These are phyloP conservation scores for Russula compacta DNA, from an alignment of 768 basidiomycete species.

Conservation along the genomic window DNA sequence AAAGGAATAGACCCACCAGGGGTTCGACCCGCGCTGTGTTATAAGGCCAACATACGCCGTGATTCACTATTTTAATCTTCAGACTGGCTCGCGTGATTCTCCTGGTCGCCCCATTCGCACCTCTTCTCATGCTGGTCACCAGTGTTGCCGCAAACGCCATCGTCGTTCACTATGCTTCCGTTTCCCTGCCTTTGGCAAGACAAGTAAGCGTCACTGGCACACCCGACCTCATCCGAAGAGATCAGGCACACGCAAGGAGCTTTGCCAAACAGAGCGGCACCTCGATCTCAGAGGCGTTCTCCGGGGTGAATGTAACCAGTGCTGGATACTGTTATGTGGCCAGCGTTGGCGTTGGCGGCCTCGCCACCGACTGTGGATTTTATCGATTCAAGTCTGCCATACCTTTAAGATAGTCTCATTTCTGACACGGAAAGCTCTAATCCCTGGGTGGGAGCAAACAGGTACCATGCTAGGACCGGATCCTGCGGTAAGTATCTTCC, in stretches of 20 bases:
- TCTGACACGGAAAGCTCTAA: slow-evolving; percentile 66
- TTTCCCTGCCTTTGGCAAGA: slow-evolving; percentile 36
- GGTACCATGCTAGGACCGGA: slow-evolving; percentile 33
- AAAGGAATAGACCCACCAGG: no score
- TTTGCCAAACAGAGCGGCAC: slow-evolving; percentile 25
- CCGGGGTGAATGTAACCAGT: slow-evolving; percentile 34
- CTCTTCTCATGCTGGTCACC: slow-evolving; percentile 20
- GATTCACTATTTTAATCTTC: no score
- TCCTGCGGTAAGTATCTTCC: slow-evolving; percentile 41
- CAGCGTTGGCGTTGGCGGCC: slow-evolving; percentile 41
- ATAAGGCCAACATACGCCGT: no score
- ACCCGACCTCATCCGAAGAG: background rate
- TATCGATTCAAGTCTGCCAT: background rate
- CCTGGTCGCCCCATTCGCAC: slow-evolving; percentile 21
- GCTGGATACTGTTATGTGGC: slow-evolving; percentile 37
- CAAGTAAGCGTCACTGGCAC: slow-evolving; percentile 28
- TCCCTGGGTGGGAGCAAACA: slow-evolving; percentile 56
- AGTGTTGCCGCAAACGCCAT: slow-evolving; percentile 21
- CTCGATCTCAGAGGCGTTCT: slow-evolving; percentile 18
- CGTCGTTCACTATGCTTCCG: slow-evolving; percentile 18
- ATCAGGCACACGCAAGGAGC: slow-evolving; percentile 39
- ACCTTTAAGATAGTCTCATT: slow-evolving; percentile 40
- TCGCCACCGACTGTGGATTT: slow-evolving; percentile 29
- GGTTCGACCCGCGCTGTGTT: no score
- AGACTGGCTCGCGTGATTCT: slow-evolving; percentile 15